Base-by-base conservation (phyloP, 257 asterid species). In the Gentiana macrophylla region DNA sequence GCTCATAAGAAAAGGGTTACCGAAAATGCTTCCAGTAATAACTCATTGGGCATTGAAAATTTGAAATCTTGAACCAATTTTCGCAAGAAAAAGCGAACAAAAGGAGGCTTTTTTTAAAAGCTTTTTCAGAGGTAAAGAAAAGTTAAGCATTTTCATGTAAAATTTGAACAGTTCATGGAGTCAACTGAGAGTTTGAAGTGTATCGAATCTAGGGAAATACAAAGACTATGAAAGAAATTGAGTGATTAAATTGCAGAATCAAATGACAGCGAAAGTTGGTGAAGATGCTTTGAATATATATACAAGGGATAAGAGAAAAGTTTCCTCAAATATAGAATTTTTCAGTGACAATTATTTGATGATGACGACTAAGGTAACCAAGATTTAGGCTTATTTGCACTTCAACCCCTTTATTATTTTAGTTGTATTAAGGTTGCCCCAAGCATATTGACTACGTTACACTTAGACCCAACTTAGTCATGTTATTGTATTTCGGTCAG, bases 1-100 rank as follows among this genome's bases (percentile, higher is more conserved):
- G 32, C 55, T 46, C 6, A 51, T 43, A 54, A 52, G 50, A 56
- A 62, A 67, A 50, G 54, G 57, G 33, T 72, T 78, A 76, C 77
- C 77, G 50, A 50, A 49, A 63, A 53, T 64, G 50, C 64, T 51
- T 52, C 69, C 73, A 69, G 58, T 15, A 59, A 24, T 24, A 24
- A 43, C 48, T 69, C 68, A 62, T 47, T 78, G 77, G 73, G 50
- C 69, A 53, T 49, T 67, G 67, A 68, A 72, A 63, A 56, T 58
- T 57, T 52, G 70, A 68, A 72, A 63, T 59, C 61, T 57, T 52
- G 70, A 63, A 60, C 68, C 62, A 74, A 76, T 55, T 69, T 36
- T 33, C 55, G 37, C 56, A 58, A 68, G 49, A 54, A 41, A 53
- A 56, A 44, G 38, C 45, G 47, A 60, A 56, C 50, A 56, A 57